Evolutionary conservation across 257 asterid genomes (phyloP).

Genomic region (Ilex aquifolium): DNA sequence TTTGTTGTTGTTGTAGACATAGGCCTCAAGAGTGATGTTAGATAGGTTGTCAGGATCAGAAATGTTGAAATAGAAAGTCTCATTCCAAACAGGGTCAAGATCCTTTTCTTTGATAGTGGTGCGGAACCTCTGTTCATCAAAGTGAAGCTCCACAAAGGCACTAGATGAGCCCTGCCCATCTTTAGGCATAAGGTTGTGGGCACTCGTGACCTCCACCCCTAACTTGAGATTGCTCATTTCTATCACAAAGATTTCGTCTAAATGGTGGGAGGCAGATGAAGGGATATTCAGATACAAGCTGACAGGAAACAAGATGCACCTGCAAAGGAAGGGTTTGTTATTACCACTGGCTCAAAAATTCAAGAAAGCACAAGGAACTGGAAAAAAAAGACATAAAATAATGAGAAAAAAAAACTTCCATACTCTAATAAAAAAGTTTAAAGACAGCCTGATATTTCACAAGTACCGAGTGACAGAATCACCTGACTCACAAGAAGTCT

Average conservation of each 20-base stretch:
- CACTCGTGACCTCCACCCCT: slow-evolving; percentile 80
- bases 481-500: no score
- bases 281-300: no score
- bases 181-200: slow-evolving; percentile 72
- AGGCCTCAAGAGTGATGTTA: slow-evolving; percentile 63
- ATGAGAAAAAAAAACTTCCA: no score
- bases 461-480: no score
- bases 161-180: slow-evolving; percentile 79
- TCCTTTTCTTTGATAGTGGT: slow-evolving; percentile 81
- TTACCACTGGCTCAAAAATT: no score
- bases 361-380: no score
- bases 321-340: no score
- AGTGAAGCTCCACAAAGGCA: slow-evolving; percentile 72
- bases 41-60: slow-evolving; percentile 49
- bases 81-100: slow-evolving; percentile 76
- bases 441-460: no score
- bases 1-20: slow-evolving; percentile 44
- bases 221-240: slow-evolving; percentile 75
- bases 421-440: no score
- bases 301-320: no score
- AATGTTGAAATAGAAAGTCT: slow-evolving; percentile 64
- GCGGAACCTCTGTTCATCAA: slow-evolving; percentile 70
- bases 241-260: slow-evolving; percentile 4
- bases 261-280: neutral
- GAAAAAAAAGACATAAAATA: no score